Evolutionary conservation across 225 moss, liverwort and hornwort genomes (phyloP), one percentile per base, ranked within the genome.

Genomic region (Bryoerythrophyllum caledonicum): DNA sequence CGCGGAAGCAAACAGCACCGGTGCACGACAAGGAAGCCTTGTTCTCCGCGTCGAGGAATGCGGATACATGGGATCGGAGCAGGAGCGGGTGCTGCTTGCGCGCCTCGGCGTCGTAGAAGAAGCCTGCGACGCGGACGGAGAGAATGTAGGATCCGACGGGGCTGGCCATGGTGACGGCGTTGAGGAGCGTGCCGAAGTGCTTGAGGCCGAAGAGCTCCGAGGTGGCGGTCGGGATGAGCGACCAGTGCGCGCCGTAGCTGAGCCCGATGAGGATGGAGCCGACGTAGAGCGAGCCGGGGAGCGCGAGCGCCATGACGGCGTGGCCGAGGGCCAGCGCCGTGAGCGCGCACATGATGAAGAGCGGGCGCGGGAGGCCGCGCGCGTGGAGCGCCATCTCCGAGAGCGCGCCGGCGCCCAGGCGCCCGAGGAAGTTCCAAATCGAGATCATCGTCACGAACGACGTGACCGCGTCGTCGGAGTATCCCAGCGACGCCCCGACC

Each of bases 171-270:
- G 89, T 78, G 32, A 93, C 86, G 1, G 91, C 84, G 63, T 93
- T 93, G 37, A 88, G 79, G 14, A 93, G 70, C 5, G 91, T 89
- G 19, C 91, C 93, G 44, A 93, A 93, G 67, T 91, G 69, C 17
- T 43, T 70, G 16, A 93, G 67, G 1, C 93, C 93, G 30, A 93
- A 93, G 7, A 93, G 81, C 76, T 93, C 93, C 3, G 88, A 90
- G 4, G 93, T 91, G 14, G 87, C 89, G 59, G 89, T 78, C 26
- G 93, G 93, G 79, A 93, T 83, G 24, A 93, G 84, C 26, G 93
- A 87, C 93, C 89, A 93, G 35, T 93, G 91, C 4, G 93, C 91
- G 23, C 93, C 93, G 44, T 81, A 93, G 74, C 87, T 78, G 46
- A 90, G 51, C 11, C 91, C 89, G 44, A 93, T 81, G 34, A 91